Percentiles rank a stretch among this genome's conserved stretches.
These are phyloP conservation scores for Cadophora malorum DNA, from an alignment of 2,329 filamentous ascomycete species.

Conservation along the genomic window DNA sequence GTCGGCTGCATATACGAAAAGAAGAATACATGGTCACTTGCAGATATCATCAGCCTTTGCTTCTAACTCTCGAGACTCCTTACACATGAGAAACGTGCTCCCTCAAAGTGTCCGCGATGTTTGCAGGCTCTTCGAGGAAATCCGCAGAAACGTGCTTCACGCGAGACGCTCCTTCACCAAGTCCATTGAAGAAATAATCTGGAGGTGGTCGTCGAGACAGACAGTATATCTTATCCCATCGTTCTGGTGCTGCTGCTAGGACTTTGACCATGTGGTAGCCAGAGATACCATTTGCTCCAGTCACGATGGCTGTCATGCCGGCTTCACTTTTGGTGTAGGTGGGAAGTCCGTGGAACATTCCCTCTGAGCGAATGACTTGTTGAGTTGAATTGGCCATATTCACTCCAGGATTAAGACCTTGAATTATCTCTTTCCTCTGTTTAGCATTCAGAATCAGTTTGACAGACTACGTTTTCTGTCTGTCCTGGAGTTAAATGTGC, in stretches of 20 bases:
- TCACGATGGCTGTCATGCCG: slow-evolving; percentile 20
- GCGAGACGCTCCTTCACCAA: neutral
- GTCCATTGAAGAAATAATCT: neutral
- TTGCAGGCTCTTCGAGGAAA: neutral
- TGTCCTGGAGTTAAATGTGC: too few relatives aligned
- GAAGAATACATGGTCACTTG: slow-evolving; percentile 5
- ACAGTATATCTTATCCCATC: slow-evolving; percentile 27
- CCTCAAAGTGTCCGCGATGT: neutral
- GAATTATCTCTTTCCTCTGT: too few relatives aligned
- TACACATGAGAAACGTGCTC: neutral
- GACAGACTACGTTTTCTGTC: too few relatives aligned
- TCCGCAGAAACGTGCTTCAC: neutral
- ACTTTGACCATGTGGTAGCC: slow-evolving; percentile 26
- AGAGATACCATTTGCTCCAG: slow-evolving; percentile 31
- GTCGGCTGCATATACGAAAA: slow-evolving; percentile 8
- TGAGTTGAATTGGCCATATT: too few relatives aligned
- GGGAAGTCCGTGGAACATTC: slow-evolving; percentile 36
- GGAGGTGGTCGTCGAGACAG: slow-evolving; percentile 24
- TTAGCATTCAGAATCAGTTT: too few relatives aligned
- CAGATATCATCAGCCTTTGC: neutral
- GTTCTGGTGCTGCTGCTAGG: slow-evolving; percentile 22
- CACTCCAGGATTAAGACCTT: too few relatives aligned
- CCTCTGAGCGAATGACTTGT: slow-evolving; percentile 2
- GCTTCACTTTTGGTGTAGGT: slow-evolving; percentile 15
- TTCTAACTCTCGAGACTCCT: neutral